Evolutionary conservation across 352 stramenopile species (phyloP).

Genomic region (Pythium guiyangense): DNA sequence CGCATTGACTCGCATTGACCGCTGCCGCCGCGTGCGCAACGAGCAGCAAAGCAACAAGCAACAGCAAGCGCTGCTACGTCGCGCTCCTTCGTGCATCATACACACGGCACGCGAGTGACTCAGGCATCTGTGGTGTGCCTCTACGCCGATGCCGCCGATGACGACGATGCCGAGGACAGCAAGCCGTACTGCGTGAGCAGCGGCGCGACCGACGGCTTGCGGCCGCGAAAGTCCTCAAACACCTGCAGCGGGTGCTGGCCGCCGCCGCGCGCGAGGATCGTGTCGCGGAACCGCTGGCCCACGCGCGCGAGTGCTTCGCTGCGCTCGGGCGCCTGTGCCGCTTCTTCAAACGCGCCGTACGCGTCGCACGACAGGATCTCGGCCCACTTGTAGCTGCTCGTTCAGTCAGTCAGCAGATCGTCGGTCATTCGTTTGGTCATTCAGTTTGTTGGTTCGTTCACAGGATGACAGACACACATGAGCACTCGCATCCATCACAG

Average conservation of each 20-base stretch:
- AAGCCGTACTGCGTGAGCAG: conserved; percentile 95
- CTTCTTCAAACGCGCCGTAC: conserved; percentile 97
- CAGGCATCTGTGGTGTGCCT: too few species aligned
- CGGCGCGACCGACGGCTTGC: conserved; percentile 91
- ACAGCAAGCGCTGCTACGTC: too few species aligned
- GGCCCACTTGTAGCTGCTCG: conserved; percentile 92
- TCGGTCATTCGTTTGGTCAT: too few species aligned
- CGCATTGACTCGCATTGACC: too few species aligned
- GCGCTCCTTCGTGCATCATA: too few species aligned
- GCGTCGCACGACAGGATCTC: conserved; percentile 97
- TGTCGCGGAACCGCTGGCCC: conserved; percentile 92
- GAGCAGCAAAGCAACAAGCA: too few species aligned
- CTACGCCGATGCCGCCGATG: background rate
- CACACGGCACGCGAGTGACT: background rate
- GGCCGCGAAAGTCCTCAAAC: conserved; percentile 94
- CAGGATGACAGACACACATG: too few species aligned
- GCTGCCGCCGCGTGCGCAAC: too few species aligned
- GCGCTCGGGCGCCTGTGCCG: conserved; percentile 56
- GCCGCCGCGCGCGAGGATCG: too few species aligned
- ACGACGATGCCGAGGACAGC: background rate
- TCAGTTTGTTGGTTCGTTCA: too few species aligned
- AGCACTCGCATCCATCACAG: too few species aligned
- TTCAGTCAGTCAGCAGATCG: conserved; percentile 4
- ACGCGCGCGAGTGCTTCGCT: conserved; percentile 62
- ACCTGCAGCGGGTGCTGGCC: too few species aligned